Conservation (phyloP, 768 basidiomycete genomes). For the Termitomyces sp. region DNA sequence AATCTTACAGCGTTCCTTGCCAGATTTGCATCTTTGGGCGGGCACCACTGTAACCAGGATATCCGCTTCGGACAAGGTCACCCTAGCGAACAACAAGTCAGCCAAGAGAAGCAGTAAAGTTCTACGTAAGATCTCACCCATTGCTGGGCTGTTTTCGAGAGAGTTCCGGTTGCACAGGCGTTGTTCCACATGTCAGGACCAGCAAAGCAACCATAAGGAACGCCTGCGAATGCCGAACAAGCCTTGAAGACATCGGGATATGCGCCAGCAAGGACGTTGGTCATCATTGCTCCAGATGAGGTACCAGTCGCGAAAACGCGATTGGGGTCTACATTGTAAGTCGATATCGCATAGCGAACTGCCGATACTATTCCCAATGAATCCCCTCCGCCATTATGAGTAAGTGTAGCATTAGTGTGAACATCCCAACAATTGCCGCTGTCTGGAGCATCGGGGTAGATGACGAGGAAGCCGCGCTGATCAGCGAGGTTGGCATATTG, state of each 20-base stretch:
- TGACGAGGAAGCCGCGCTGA: slow-evolving; percentile 44
- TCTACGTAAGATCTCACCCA: slow-evolving; percentile 30
- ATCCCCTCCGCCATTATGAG: slow-evolving; percentile 55
- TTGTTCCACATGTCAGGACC: slow-evolving; percentile 45
- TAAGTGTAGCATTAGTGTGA: slow-evolving; percentile 43
- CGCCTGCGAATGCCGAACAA: slow-evolving; percentile 47
- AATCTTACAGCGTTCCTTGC: slow-evolving; percentile 42
- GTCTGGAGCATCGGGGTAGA: slow-evolving; percentile 42
- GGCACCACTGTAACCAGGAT: slow-evolving; percentile 48
- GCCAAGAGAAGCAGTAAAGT: background rate
- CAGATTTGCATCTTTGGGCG: slow-evolving; percentile 50
- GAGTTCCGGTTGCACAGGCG: slow-evolving; percentile 38
- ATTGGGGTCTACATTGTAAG: slow-evolving; percentile 39
- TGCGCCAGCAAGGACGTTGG: slow-evolving; percentile 47
- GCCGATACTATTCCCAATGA: slow-evolving; percentile 45
- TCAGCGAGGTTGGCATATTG: slow-evolving; percentile 49
- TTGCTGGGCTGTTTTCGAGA: slow-evolving; percentile 40
- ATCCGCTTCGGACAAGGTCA: slow-evolving; percentile 40
- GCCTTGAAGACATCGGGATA: slow-evolving; percentile 53
- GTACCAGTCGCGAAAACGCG: slow-evolving; percentile 49
- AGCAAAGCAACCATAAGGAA: slow-evolving; percentile 51
- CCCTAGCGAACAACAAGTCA: slow-evolving; percentile 26
- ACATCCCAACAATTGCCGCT: slow-evolving; percentile 52
- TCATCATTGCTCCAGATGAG: slow-evolving; percentile 59
- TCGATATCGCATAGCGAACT: slow-evolving; percentile 43